A percentile compares a stretch with the other conserved stretches of the same genome.
Evolutionary conservation across 306 rosid species (phyloP).

Genomic region (Fagus crenata): DNA sequence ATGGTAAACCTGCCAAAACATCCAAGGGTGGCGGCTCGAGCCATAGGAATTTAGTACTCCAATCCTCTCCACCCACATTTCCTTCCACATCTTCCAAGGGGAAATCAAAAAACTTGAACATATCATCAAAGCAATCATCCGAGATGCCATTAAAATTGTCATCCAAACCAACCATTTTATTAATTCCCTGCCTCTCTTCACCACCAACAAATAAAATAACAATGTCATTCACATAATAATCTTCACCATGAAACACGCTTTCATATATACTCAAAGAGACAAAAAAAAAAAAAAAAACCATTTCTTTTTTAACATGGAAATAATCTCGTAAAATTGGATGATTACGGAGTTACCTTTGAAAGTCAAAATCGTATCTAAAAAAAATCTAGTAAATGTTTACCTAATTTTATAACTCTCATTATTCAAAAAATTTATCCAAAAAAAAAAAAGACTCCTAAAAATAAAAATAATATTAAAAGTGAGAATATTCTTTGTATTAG

Average conservation of each 20-base stretch:
- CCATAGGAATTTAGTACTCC: conserved; percentile 51
- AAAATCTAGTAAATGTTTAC: conserved; percentile 22
- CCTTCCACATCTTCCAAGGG: conserved; percentile 71
- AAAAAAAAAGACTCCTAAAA: not conserved
- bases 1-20: conserved; percentile 36
- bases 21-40: conserved; percentile 56
- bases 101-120: conserved; percentile 53
- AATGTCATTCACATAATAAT: conserved; percentile 13
- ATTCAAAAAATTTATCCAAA: conserved; percentile 1
- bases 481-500: conserved; percentile 19
- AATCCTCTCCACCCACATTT: conserved; percentile 50
- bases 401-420: conserved; percentile 6
- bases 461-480: not conserved
- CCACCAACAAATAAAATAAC: conserved; percentile 12
- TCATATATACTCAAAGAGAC: not conserved
- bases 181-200: conserved; percentile 42
- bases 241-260: not conserved
- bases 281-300: not conserved
- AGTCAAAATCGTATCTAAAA: too few relatives aligned
- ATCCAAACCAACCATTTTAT: conserved; percentile 53
- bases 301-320: not conserved
- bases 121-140: conserved; percentile 51
- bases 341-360: conserved; percentile 1
- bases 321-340: conserved; percentile 18
- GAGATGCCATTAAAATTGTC: conserved; percentile 50